These are phyloP conservation scores for Nothopassalora personata DNA, from an alignment of 2,329 filamentous ascomycete species.

Conservation along the genomic window DNA sequence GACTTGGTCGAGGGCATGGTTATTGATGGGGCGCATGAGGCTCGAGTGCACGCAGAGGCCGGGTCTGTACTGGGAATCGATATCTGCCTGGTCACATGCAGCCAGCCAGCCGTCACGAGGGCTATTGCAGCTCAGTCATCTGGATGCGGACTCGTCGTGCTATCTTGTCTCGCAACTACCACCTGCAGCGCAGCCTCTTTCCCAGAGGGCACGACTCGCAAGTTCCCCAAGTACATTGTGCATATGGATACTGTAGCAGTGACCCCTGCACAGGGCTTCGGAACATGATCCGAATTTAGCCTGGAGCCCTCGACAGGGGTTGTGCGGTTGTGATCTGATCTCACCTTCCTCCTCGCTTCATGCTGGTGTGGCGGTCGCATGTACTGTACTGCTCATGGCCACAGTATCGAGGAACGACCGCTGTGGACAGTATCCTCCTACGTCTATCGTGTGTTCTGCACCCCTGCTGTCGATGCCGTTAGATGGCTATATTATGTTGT, in stretches of 20 bases:
- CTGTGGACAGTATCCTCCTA: too few relatives aligned
- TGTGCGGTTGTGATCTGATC: too few relatives aligned
- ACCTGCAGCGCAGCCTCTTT: neutral
- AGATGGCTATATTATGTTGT: neutral
- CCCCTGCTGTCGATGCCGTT: neutral
- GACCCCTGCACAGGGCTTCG: too few relatives aligned
- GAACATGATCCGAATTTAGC: too few relatives aligned
- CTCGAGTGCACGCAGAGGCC: neutral
- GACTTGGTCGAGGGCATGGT: conserved; percentile 20
- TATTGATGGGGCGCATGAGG: neutral
- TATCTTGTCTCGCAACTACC: neutral
- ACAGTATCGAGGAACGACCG: too few relatives aligned
- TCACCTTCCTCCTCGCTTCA: too few relatives aligned
- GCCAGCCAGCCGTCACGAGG: neutral
- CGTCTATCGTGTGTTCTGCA: neutral
- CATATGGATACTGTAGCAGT: too few relatives aligned
- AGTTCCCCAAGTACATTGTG: too few relatives aligned
- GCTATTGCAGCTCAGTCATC: neutral
- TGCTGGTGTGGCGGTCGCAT: too few relatives aligned
- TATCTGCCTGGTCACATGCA: neutral
- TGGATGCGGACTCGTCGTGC: neutral
- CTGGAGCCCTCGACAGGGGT: too few relatives aligned
- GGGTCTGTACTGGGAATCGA: neutral
- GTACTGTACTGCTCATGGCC: too few relatives aligned
- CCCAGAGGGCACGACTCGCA: neutral